phyloP scores from a whole-genome alignment of 192 early-diverging fungal genomes.

The Phlyctochytrium bullatum region DNA sequence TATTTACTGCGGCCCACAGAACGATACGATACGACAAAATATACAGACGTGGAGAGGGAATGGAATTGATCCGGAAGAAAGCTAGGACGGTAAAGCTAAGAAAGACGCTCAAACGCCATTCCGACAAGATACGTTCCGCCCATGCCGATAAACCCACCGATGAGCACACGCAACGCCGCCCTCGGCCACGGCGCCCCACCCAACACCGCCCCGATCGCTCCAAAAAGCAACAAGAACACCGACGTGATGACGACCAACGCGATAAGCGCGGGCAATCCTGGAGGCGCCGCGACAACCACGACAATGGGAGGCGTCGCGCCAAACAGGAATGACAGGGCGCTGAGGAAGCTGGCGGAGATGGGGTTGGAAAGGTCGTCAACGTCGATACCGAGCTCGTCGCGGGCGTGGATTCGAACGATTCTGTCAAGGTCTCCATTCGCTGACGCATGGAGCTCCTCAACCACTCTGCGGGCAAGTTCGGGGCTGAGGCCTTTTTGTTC shows the following conservation, averaged over 20 bases:
- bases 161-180: conserved; percentile 37
- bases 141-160: conserved; percentile 40
- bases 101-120: conserved; percentile 26
- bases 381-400: conserved; percentile 49
- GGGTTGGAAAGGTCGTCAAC: conserved; percentile 44
- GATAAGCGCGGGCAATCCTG: conserved; percentile 5
- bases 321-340: conserved; percentile 30
- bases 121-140: conserved; percentile 36
- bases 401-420: conserved; percentile 39
- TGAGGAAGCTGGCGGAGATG: conserved; percentile 34
- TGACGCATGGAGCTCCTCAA: conserved; percentile 30
- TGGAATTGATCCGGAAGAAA: too few relatives aligned
- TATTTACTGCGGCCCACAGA: too few relatives aligned
- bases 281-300: background rate
- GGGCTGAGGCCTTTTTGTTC: conserved; percentile 35
- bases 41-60: too few relatives aligned
- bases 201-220: conserved; percentile 31
- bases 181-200: conserved; percentile 44
- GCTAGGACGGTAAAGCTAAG: too few relatives aligned
- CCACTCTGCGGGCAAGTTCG: conserved; percentile 36
- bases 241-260: conserved; percentile 26
- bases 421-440: conserved; percentile 35
- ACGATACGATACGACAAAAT: too few relatives aligned
- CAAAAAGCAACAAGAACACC: conserved; percentile 39
- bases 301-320: conserved; percentile 35